Base-by-base conservation (phyloP, 1,284 basidiomycete species). In the Rhodotorula sp. region DNA sequence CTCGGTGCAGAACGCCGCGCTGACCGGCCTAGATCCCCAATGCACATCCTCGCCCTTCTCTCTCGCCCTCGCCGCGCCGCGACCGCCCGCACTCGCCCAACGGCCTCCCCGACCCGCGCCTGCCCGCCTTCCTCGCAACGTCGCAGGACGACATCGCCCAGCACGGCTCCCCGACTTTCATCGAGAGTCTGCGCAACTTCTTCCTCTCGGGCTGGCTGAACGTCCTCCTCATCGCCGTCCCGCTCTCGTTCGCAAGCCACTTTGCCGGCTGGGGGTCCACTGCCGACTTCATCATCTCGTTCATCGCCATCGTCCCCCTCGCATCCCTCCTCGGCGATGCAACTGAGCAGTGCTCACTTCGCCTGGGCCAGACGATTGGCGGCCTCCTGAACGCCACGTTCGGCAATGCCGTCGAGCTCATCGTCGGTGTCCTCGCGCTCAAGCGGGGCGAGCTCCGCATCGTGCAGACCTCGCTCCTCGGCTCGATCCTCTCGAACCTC, bases 261-360 rank as follows among this genome's bases (percentile, higher is more conserved):
- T 82, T 79, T 67, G 68, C 70, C 21, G 34, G 44, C 7, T 79
- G 79, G 79, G 77, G 91, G 82, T 90, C 90, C n/a, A 89, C 87
- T 17, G 84, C 90, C 55, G 87, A 91, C n/a, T 96, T 95, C 79
- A 82, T 83, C 12, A 90, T 91, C 80, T 91, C 90, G 71, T 96
- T 95, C 81, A 79, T 93, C 53, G 90, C 92, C 13, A 94, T 96
- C 76, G 85, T 95, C 66, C 92, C 92, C n/a, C 85, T 95, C 29
- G 80, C 79, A 4, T 75, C 88, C 87, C 84, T 92, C 57, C 86
- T 92, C 7, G 92, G 92, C 25, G 90, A 92, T 76, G 89, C 91
- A 7, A 96, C 93, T 1, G 92, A 96, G 73, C 91, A 95, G 69
- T 78, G 77, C 54, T 63, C 75, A 2, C 63, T 79, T 51, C 88